phyloP scores from a whole-genome alignment of 345 rosid genomes.

The Aquilaria sinensis region DNA sequence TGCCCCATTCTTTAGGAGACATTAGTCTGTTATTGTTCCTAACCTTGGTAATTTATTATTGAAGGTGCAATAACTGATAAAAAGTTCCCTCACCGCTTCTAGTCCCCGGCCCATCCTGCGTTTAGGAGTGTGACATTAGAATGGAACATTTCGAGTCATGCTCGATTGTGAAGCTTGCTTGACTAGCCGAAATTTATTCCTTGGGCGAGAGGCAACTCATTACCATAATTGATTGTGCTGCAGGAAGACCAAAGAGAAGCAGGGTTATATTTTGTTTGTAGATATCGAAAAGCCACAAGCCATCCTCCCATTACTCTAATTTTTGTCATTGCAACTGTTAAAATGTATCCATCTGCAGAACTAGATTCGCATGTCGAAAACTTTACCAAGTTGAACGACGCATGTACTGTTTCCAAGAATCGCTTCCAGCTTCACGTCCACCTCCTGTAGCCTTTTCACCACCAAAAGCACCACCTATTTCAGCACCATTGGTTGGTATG shows the following conservation, averaged over 20 bases:
- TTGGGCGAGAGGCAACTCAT: constrained; percentile 91
- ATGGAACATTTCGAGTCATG: too few relatives aligned
- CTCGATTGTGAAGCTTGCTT: not conserved
- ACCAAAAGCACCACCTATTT: constrained; percentile 96
- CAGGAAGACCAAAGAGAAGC: not conserved
- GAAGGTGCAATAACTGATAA: too few relatives aligned
- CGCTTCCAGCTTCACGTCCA: constrained; percentile 98
- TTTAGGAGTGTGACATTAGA: too few relatives aligned
- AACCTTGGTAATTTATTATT: too few relatives aligned
- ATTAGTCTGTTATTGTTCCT: too few relatives aligned
- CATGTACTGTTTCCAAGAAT: constrained; percentile 99
- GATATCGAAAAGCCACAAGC: not conserved
- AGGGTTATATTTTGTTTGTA: not conserved
- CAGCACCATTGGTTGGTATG: constrained; percentile 98
- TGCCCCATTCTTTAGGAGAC: too few relatives aligned
- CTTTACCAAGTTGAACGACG: constrained; percentile 91
- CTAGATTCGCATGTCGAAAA: not conserved
- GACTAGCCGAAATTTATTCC: constrained; percentile 87
- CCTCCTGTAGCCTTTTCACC: constrained; percentile 97
- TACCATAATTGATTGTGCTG: constrained; percentile 95
- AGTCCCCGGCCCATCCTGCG: too few relatives aligned
- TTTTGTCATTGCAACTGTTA: not conserved
- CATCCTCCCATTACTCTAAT: not conserved
- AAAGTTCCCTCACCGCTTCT: too few relatives aligned
- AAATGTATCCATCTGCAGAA: not conserved